Conservation (phyloP, 306 rosid species). For the Quercus dentata region DNA sequence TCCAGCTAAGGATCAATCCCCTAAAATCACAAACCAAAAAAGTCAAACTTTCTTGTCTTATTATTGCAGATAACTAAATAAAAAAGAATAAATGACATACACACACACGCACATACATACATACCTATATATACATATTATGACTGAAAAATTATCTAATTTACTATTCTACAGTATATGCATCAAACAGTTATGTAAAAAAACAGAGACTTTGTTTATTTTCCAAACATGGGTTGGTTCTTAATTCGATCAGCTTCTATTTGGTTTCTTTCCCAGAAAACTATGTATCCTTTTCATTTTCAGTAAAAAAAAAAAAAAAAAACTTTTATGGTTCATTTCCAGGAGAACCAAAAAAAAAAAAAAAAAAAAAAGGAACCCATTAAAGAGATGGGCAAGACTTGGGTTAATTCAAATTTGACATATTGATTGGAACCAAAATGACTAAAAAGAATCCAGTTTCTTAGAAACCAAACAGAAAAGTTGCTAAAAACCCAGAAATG, state of each 20-base stretch:
- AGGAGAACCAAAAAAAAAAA: background rate
- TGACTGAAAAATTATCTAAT: background rate
- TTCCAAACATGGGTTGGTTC: background rate
- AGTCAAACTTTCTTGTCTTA: slow-evolving; percentile 3
- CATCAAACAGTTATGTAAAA: background rate
- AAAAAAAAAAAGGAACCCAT: background rate
- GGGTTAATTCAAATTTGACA: background rate
- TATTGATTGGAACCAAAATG: background rate
- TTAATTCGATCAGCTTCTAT: too few relatives aligned
- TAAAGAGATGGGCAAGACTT: background rate
- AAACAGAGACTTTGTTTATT: background rate
- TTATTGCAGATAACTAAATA: background rate
- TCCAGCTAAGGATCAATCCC: slow-evolving; percentile 4
- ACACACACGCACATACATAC: background rate
- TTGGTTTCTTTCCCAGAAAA: too few relatives aligned
- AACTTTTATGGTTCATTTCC: background rate
- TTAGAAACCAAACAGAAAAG: slow-evolving; percentile 2
- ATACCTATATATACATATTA: background rate
- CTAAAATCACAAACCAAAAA: slow-evolving; percentile 16
- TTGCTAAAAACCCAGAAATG: background rate
- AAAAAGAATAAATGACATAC: background rate
- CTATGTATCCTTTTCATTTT: too few relatives aligned
- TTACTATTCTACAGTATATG: background rate
- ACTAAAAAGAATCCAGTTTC: background rate
- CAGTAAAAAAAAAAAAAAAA: background rate